phyloP scores from a whole-genome alignment of 768 basidiomycete genomes.

The Sarcodon aspratus region DNA sequence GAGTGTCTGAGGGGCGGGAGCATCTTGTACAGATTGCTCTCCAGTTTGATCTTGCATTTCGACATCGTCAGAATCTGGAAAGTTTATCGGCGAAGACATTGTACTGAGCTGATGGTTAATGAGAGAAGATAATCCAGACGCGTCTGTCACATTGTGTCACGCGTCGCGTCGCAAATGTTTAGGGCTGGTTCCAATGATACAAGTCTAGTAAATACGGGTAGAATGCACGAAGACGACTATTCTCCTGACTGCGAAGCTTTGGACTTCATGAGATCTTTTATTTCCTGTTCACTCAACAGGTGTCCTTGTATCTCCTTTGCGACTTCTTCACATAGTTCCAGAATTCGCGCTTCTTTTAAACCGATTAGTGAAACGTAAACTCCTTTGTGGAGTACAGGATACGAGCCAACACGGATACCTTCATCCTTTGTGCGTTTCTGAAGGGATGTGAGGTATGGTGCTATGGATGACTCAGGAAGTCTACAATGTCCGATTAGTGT shows the following conservation, averaged over 20 bases:
- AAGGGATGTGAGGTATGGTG: constrained; percentile 76
- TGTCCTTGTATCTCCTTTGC: constrained; percentile 45
- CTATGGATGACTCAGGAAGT: constrained; percentile 71
- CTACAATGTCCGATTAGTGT: constrained; percentile 18
- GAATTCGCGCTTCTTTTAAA: constrained; percentile 30
- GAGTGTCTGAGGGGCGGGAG: constrained; percentile 16
- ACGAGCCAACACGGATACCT: constrained; percentile 76
- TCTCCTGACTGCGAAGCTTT: too few species aligned
- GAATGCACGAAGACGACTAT: too few species aligned
- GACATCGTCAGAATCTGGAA: constrained; percentile 19
- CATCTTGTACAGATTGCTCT: constrained; percentile 14
- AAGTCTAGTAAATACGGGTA: background rate
- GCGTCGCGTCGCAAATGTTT: background rate
- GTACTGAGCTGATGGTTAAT: background rate
- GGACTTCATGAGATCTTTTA: constrained; percentile 33
- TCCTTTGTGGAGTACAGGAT: constrained; percentile 46
- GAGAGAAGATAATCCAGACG: background rate
- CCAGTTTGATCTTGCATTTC: constrained; percentile 13
- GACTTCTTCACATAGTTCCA: constrained; percentile 50
- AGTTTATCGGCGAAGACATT: constrained; percentile 16
- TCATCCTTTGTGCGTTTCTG: constrained; percentile 63
- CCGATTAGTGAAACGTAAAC: constrained; percentile 60
- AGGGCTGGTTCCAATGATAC: background rate
- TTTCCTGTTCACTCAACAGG: constrained; percentile 55
- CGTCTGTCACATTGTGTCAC: background rate